Evolutionary conservation across 805 yeast genomes (phyloP).

Genomic region (Yamadazyma nakazawae): DNA sequence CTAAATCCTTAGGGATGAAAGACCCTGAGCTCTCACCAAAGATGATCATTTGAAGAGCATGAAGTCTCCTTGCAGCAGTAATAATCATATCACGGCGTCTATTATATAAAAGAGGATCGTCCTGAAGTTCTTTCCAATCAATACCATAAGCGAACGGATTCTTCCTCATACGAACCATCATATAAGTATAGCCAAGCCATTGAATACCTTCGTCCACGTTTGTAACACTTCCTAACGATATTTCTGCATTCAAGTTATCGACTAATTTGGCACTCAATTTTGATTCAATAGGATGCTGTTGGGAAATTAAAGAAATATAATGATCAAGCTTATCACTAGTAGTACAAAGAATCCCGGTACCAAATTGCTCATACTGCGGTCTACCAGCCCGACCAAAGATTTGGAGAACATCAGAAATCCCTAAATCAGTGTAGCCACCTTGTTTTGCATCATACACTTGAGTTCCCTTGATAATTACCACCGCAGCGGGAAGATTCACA

Average conservation of each 20-base stretch:
- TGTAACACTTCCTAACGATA: constrained; percentile 92
- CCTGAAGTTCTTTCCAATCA: constrained; percentile 77
- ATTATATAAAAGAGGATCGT: constrained; percentile 76
- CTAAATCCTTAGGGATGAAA: constrained; percentile 81
- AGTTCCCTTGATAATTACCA: constrained; percentile 93
- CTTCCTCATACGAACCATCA: constrained; percentile 90
- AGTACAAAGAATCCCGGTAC: constrained; percentile 90
- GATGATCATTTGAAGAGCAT: constrained; percentile 86
- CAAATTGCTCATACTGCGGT: constrained; percentile 90
- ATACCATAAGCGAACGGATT: constrained; percentile 92
- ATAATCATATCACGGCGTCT: constrained; percentile 73
- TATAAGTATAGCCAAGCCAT: constrained; percentile 97
- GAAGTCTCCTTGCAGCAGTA: constrained; percentile 79
- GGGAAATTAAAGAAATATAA: constrained; percentile 82
- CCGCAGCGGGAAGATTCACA: constrained; percentile 97
- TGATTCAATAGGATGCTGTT: constrained; percentile 96
- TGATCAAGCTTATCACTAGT: constrained; percentile 78
- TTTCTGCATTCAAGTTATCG: constrained; percentile 95
- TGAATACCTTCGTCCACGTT: constrained; percentile 90
- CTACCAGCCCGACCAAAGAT: constrained; percentile 99
- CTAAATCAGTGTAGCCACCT: constrained; percentile 92
- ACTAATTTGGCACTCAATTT: constrained; percentile 71
- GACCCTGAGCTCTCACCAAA: constrained; percentile 83
- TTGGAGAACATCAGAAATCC: constrained; percentile 95
- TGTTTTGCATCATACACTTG: constrained; percentile 91